Evolutionary conservation across 2,329 filamentous ascomycete species (phyloP), one percentile per base, ranked within the genome.

Genomic region (Diaporthe batatas): DNA sequence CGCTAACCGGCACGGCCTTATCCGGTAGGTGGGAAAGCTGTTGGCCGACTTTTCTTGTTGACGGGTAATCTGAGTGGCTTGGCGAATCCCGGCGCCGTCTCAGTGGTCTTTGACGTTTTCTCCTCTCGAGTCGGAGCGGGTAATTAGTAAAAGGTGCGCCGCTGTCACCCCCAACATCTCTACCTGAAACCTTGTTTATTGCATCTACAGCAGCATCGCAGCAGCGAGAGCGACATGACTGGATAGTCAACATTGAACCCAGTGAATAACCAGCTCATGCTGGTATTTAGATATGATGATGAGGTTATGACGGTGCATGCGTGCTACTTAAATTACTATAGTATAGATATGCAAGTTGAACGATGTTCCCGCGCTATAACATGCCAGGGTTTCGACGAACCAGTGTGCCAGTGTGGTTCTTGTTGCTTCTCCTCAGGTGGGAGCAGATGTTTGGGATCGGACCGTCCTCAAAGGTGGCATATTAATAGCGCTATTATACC

Each of bases 21-120:
- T 53, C 47, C 47, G 62, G 62, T 67, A 67, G 62, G 62, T 67
- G 47, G 62, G 62, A 67, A 67, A 53, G n/a, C 39, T 39, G 62
- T 39, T 14, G 44, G 44, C 44, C 29, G 62, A 23, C 49, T 49
- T 62, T 8, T 23, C 21, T n/a, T 44, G n/a, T 47, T 67, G 32
- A 67, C 47, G 62, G 62, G 62, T 67, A 67, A 67, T 67, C 32
- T 39, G 62, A 3, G 6, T 21, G 21, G n/a, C 47, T 67, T 51
- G 47, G 62, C 62, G 23, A 34, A 18, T 36, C 44, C 58, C 62
- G 62, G 14, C 62, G 12, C 21, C 25, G 58, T 32, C 23, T n/a
- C 39, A 12, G 47, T 10, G 25, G 36, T 32, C 39, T 25, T 10
- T n/a, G 21, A 4, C 7, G 18, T 36, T n/a, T 39, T 12, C 32